Evolutionary conservation across 2,329 filamentous ascomycete species (phyloP), one percentile per base, ranked within the genome.

Genomic region (Nothophaeocryptopus gaeumannii): DNA sequence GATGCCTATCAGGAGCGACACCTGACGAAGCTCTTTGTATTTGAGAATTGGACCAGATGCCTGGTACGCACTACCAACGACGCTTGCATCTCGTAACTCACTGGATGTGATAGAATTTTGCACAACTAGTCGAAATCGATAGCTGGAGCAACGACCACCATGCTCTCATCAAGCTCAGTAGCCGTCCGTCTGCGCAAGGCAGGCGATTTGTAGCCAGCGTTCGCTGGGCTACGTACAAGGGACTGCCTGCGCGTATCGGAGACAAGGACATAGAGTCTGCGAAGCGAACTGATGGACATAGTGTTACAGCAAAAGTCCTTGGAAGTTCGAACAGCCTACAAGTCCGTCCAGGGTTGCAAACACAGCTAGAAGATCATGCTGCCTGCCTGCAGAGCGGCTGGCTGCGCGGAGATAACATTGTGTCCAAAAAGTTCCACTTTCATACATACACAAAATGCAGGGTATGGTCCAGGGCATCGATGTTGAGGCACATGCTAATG

Each of bases 71-170:
- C 35, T 37, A 13, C 35, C n/a, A n/a, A n/a, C n/a, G n/a, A n/a
- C n/a, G n/a, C n/a, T 13, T 37, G 32, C n/a, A 33, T 33, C 32
- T 33, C n/a, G n/a, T 33, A 33, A 8, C 35, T 37, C 7, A 37
- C 35, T n/a, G n/a, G n/a, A 8, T 37, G 13, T 8, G n/a, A 37
- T 13, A 37, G 35, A 37, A 37, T n/a, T 37, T 37, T 13, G n/a
- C n/a, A 9, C n/a, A 37, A 37, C 35, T 37, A 37, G 35, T 37
- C 8, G n/a, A 37, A 37, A 37, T 37, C 16, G n/a, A 37, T 13
- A 37, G 35, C 35, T 37, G n/a, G 35, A 37, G 35, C n/a, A 37
- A 37, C n/a, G n/a, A 37, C 35, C n/a, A 37, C 35, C n/a, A 37
- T 13, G n/a, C 35, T 13, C 35, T 37, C 16, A 8, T 37, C n/a